Base-by-base conservation (phyloP, 805 yeast species). In the Wickerhamomyces canadensis region DNA sequence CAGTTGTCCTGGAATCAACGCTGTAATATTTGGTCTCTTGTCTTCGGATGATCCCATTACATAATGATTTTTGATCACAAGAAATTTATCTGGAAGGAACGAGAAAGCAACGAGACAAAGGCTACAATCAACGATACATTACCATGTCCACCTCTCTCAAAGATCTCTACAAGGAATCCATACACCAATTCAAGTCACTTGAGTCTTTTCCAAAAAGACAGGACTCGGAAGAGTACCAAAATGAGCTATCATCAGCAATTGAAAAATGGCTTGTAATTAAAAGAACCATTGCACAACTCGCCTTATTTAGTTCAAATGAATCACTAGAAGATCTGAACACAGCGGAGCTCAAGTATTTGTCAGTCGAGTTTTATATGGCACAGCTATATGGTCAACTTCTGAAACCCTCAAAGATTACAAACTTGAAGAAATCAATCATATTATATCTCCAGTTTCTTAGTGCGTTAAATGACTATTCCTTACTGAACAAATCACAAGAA, bases 251-350 rank as follows among this genome's bases (percentile, higher is more conserved):
- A 2, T 42, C 44, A 1, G 47, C 65, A 5, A 63, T 77, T 17
- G 59, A 63, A 19, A 61, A 65, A 34, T 64, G 78, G 48, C 47
- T 64, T n/a, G 48, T 62, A n/a, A 55, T 82, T 24, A 66, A 72
- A 42, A 42, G 47, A 1, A 54, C 64, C 11, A 65, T 80, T 1
- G 61, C 66, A 11, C 60, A 62, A n/a, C 58, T 78, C 14, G 67
- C 77, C 3, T 55, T 87, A 18, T 87, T 84, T 61, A 82, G 91
- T 48, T 60, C 62, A 11, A 86, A 86, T 55, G 96, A 88, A 54
- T 52, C 68, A 0, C 40, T 84, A 3, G 84, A 78, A 1, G 97
- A 88, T 48, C 51, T 88, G 10, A 65, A 72, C 27, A 81, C 94
- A 1, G 55, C 62, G 5, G 77, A 84, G 31, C 54, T 88, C 15